Conservation (phyloP, 2,329 filamentous ascomycete genomes). For the Didymella lethalis region DNA sequence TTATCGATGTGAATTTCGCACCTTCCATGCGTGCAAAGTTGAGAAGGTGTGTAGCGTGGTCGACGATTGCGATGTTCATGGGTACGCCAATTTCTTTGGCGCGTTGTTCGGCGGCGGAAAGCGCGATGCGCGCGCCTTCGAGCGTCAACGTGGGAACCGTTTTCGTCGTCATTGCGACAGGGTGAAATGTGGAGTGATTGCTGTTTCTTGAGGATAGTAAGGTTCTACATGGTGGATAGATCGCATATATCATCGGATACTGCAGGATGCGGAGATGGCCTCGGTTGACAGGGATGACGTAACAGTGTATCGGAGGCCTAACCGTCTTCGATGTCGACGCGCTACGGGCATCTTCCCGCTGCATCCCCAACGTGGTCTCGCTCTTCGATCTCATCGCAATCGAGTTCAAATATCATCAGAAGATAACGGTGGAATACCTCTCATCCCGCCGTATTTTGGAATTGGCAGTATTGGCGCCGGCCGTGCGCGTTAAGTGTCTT, state of each 20-base stretch:
- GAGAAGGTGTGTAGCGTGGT: conserved; percentile 56
- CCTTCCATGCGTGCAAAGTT: conserved; percentile 58
- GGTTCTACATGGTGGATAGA: conserved; percentile 4
- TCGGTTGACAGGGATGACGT: conserved; percentile 21
- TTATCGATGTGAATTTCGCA: conserved; percentile 61
- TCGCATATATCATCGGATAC: conserved; percentile 12
- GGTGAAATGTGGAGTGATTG: background rate
- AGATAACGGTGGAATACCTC: background rate
- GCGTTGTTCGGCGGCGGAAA: conserved; percentile 48
- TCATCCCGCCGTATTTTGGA: too few species aligned
- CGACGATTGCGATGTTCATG: conserved; percentile 62
- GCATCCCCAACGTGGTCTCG: background rate
- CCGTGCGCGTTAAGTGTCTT: too few species aligned
- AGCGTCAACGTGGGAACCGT: conserved; percentile 45
- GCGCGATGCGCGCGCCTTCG: conserved; percentile 47
- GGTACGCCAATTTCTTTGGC: conserved; percentile 47
- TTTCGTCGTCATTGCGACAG: conserved; percentile 44
- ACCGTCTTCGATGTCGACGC: conserved; percentile 4
- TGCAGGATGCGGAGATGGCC: conserved; percentile 20
- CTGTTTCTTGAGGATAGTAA: background rate
- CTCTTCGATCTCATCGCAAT: background rate
- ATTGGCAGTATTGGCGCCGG: too few species aligned
- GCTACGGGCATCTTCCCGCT: conserved; percentile 30
- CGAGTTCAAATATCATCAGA: background rate
- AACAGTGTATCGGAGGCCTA: background rate